A percentile compares a stretch with the other conserved stretches of the same genome.
Evolutionary conservation across 2,329 filamentous ascomycete species (phyloP).

Genomic region (Cladosporium cucumerinum): DNA sequence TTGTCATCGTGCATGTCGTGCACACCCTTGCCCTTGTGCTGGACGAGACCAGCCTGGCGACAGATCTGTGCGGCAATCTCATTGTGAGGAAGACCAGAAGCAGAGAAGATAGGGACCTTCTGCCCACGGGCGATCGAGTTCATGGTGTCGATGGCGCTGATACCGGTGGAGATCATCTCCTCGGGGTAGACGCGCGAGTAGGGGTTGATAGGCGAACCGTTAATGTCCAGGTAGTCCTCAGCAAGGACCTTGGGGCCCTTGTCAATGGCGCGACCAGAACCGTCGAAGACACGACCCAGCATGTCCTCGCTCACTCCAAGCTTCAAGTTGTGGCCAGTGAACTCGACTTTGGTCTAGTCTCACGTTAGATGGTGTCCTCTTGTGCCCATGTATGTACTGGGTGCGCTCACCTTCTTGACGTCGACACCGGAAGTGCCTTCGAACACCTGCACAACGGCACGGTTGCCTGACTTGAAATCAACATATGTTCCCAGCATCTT

Average conservation of each 20-base stretch:
- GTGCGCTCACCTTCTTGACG: constrained; percentile 74
- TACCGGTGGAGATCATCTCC: constrained; percentile 99
- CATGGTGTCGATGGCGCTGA: constrained; percentile 98
- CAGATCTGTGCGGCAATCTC: constrained; percentile 99
- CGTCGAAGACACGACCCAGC: constrained; percentile 98
- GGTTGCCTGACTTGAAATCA: constrained; percentile 61
- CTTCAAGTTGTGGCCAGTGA: constrained; percentile 95
- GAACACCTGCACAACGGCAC: constrained; percentile 97
- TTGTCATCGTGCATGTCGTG: constrained; percentile 98
- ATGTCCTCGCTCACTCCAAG: constrained; percentile 99
- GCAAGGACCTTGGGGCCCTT: constrained; percentile 98
- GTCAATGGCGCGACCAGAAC: constrained; percentile 95
- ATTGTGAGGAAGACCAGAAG: constrained; percentile 96
- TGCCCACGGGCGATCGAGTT: constrained; percentile 89
- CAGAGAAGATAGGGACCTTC: constrained; percentile 99
- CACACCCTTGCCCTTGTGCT: constrained; percentile 83
- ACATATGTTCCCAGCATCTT: constrained; percentile 16
- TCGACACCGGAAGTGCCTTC: constrained; percentile 96
- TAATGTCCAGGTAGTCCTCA: constrained; percentile 98
- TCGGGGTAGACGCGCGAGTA: constrained; percentile 98
- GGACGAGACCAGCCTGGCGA: constrained; percentile 90
- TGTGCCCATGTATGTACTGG: background rate
- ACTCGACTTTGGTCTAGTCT: constrained; percentile 86
- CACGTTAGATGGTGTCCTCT: constrained; percentile 4
- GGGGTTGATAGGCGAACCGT: constrained; percentile 97